Conservation (phyloP, 768 basidiomycete genomes). For the Nidula microcarpa region DNA sequence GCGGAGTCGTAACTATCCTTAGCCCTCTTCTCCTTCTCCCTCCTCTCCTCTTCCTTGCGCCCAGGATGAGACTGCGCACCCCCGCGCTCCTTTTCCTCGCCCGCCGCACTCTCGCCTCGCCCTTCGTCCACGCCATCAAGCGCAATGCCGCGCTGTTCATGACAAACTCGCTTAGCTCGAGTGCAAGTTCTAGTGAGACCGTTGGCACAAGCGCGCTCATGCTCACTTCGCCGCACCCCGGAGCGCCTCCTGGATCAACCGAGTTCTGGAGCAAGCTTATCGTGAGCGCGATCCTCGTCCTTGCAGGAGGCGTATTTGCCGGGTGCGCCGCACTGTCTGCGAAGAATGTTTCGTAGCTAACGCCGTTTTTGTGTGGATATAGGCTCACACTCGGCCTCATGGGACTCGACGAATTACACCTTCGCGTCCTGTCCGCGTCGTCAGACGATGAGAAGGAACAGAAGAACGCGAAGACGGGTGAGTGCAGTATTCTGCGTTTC, state of each 20-base stretch:
- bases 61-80: too few species aligned
- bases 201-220: background rate
- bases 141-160: too few species aligned
- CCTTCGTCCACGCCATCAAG: too few species aligned
- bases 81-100: background rate
- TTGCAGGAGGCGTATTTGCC: slow-evolving; percentile 89
- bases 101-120: background rate
- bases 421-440: slow-evolving; percentile 79
- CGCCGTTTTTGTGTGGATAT: too few species aligned
- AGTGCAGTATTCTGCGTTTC: slow-evolving; percentile 2
- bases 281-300: slow-evolving; percentile 65
- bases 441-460: slow-evolving; percentile 73
- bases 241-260: slow-evolving; percentile 37
- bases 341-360: background rate
- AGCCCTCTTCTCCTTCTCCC: too few species aligned
- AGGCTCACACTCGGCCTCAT: slow-evolving; percentile 90
- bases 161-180: too few species aligned
- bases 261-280: slow-evolving; percentile 75
- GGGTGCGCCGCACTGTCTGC: slow-evolving; percentile 49
- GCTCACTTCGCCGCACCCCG: slow-evolving; percentile 6
- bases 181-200: background rate
- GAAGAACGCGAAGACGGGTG: slow-evolving; percentile 69
- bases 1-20: too few species aligned
- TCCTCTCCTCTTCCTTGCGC: too few species aligned
- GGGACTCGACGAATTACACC: slow-evolving; percentile 90